Evolutionary conservation across 345 rosid species (phyloP), one percentile per base, ranked within the genome.

Genomic region (Gossypium longicalyx): DNA sequence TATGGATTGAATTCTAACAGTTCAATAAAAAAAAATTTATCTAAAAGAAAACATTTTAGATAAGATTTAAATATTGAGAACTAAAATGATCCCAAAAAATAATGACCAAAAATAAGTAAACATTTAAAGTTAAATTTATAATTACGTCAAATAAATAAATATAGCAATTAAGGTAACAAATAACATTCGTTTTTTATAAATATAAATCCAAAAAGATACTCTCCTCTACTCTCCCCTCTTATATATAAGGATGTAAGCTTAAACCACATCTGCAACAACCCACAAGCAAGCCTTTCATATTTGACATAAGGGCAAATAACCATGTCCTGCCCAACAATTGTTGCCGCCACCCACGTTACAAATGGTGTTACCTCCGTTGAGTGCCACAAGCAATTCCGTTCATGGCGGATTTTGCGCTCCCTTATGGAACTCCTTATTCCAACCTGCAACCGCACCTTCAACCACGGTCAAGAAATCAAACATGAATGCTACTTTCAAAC

Each of bases 341-440:
- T 66, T 72, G 82, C 81, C 81, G 52, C 85, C 71, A 72, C 67
- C 75, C 72, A 49, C 68, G 77, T 86, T 41, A 23, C 81, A 62
- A 76, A 58, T 12, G 80, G 77, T n/a, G 85, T 86, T 49, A 78
- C 91, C 74, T 68, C 90, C 15, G 89, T 89, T 12, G 92, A 91
- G 71, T 91, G 97, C 81, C 87, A 91, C 45, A 91, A 89, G 76
- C 93, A 91, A 73, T 90, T 91, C 74, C 93, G 86, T 6, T 89
- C 92, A 41, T 91, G 93, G 93, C 80, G 89, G 76, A 80, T 91
- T 58, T 83, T 89, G n/a, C 88, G 90, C 0, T 86, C 84, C 47
- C 79, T 91, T 23, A 51, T 84, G 7, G 67, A 80, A 70, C 87
- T 89, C 53, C 87, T 91, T 10, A 85, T 91, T 61, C 97, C 97